Percentiles rank a stretch among this genome's conserved stretches.
Evolutionary conservation across 2,329 filamentous ascomycete species (phyloP).

Genomic region (Botrytis pseudocinerea): DNA sequence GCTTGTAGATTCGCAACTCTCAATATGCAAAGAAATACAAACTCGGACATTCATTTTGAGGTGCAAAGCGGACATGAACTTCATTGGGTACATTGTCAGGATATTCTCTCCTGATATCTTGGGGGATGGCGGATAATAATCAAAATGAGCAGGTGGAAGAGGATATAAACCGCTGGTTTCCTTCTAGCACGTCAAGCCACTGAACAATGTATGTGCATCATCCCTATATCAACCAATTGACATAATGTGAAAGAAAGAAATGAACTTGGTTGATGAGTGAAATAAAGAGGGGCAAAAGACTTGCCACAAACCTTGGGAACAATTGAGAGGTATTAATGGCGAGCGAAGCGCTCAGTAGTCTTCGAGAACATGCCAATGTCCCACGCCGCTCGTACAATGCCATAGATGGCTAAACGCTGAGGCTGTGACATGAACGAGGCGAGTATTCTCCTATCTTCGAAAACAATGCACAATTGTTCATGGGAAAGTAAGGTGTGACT

Average conservation of each 20-base stretch:
- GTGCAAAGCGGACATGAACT: not conserved
- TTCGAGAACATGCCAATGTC: not conserved
- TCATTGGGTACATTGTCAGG: not conserved
- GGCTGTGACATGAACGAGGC: not conserved
- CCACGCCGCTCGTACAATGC: not conserved
- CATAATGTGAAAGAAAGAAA: not conserved
- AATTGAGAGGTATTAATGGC: not conserved
- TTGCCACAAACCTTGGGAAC: not conserved
- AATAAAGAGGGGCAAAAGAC: slow-evolving; percentile 1
- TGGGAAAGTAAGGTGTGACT: not conserved
- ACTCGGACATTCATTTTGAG: not conserved
- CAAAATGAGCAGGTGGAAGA: not conserved
- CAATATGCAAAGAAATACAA: not conserved
- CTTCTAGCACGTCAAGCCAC: not conserved
- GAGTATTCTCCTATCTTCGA: not conserved
- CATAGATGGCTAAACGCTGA: not conserved
- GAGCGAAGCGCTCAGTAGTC: not conserved
- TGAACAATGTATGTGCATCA: not conserved
- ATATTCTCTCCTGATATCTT: not conserved
- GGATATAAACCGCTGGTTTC: not conserved
- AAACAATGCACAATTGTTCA: not conserved
- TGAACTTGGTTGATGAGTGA: not conserved
- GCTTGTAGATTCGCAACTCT: not conserved
- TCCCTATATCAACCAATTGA: not conserved
- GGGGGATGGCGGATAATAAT: not conserved